These are phyloP conservation scores for Ceratocystis alfenasii DNA, from an alignment of 2,329 filamentous ascomycete genomes.

Conservation along the genomic window DNA sequence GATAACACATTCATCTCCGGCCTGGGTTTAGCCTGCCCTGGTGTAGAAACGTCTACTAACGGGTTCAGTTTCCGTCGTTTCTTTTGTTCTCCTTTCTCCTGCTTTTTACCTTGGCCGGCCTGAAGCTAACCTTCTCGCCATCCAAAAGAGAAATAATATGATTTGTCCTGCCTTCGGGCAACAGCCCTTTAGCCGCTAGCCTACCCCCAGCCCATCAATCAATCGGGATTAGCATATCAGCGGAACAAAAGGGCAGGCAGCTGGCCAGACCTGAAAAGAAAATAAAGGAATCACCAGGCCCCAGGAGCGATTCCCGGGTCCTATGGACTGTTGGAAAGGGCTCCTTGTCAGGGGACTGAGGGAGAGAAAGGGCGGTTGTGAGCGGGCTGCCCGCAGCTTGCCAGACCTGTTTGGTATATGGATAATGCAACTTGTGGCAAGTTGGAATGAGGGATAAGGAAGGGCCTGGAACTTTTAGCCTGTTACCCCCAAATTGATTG, in stretches of 20 bases:
- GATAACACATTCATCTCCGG: background rate
- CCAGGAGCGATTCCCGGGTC: background rate
- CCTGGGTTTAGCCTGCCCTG: background rate
- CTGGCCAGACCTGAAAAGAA: background rate
- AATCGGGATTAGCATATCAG: background rate
- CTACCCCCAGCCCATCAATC: background rate
- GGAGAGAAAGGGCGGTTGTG: background rate
- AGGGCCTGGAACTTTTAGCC: constrained; percentile 3
- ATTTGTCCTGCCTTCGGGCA: too few species aligned
- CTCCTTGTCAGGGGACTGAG: background rate
- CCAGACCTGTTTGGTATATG: background rate
- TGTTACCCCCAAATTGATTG: background rate
- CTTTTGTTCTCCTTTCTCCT: constrained; percentile 9
- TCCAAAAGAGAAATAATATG: background rate
- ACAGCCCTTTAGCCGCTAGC: background rate
- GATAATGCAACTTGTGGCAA: background rate
- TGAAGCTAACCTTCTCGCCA: background rate
- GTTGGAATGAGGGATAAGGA: constrained; percentile 5
- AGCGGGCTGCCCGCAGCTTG: background rate
- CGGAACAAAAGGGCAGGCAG: background rate
- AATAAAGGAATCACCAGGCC: background rate
- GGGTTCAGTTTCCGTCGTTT: background rate
- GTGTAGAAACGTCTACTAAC: background rate
- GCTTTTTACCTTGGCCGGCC: background rate
- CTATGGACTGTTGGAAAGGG: background rate